Percentiles rank a stretch among this genome's conserved stretches.
phyloP scores from a whole-genome alignment of 164 flowering plant species.

The Buxus sempervirens region DNA sequence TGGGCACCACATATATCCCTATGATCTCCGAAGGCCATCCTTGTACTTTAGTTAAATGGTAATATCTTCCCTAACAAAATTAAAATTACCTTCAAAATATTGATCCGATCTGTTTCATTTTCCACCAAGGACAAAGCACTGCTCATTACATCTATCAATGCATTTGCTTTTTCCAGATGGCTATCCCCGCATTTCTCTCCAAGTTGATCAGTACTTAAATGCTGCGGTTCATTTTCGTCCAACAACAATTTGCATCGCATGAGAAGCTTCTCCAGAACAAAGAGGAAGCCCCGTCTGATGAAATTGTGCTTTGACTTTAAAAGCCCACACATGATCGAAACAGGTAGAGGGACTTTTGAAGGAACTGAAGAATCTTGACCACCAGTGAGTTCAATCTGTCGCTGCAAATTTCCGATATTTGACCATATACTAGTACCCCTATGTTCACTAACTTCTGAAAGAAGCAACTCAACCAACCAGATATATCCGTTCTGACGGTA shows the following conservation, averaged over 20 bases:
- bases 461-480: conserved; percentile 91
- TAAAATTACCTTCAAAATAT: conserved; percentile 82
- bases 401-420: conserved; percentile 57
- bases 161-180: conserved; percentile 88
- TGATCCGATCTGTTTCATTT: conserved; percentile 90
- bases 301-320: conserved; percentile 71
- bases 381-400: conserved; percentile 56
- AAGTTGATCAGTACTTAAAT: conserved; percentile 29
- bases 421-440: conserved; percentile 46
- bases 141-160: conserved; percentile 87
- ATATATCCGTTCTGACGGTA: conserved; percentile 86
- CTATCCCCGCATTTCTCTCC: conserved; percentile 24
- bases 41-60: background rate
- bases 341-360: conserved; percentile 62
- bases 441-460: conserved; percentile 66
- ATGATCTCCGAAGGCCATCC: background rate
- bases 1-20: background rate
- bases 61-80: background rate
- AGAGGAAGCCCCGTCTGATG: conserved; percentile 90
- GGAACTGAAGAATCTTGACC: conserved; percentile 49
- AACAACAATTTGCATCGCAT: conserved; percentile 80
- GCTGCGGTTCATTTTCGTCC: conserved; percentile 67
- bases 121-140: conserved; percentile 73
- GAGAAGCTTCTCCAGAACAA: conserved; percentile 84
- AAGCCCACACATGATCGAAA: conserved; percentile 88